These are phyloP conservation scores for Lepiota brunneoincarnata DNA, from an alignment of 768 basidiomycete genomes.

Conservation along the genomic window DNA sequence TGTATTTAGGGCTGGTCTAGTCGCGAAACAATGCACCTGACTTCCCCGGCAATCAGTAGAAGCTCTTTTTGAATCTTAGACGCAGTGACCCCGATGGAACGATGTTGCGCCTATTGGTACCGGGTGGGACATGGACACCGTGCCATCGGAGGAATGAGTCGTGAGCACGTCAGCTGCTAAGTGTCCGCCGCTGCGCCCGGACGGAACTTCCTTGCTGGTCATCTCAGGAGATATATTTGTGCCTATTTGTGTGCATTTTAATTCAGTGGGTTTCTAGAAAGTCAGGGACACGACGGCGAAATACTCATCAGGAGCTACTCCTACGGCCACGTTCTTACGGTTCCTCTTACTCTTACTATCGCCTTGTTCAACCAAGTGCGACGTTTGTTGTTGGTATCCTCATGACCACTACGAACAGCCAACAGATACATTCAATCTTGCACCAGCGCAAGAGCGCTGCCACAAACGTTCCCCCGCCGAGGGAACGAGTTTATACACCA, in stretches of 20 bases:
- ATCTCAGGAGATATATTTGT: neutral
- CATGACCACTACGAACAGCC: neutral
- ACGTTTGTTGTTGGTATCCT: neutral
- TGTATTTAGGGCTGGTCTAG: constrained; percentile 1
- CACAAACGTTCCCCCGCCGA: neutral
- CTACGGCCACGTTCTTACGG: neutral
- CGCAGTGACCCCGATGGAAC: too few species aligned
- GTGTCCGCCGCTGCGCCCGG: too few species aligned
- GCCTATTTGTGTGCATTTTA: neutral
- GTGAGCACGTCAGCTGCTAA: too few species aligned
- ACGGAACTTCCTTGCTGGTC: too few species aligned
- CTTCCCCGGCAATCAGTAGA: too few species aligned
- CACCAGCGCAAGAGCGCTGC: constrained; percentile 28
- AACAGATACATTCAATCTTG: constrained; percentile 24
- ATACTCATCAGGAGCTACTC: neutral
- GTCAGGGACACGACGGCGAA: neutral
- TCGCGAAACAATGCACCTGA: neutral
- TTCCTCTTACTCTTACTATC: neutral
- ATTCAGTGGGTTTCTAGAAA: constrained; percentile 3
- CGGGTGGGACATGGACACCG: too few species aligned
- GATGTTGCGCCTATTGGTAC: too few species aligned
- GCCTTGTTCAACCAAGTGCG: constrained; percentile 6
- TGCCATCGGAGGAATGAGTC: too few species aligned
- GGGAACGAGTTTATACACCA: neutral
- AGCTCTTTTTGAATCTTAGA: too few species aligned